A percentile compares a stretch with the other conserved stretches of the same genome.
These are phyloP conservation scores for Amphirosellinia nigrospora DNA, from an alignment of 495 filamentous ascomycete genomes.

Conservation along the genomic window DNA sequence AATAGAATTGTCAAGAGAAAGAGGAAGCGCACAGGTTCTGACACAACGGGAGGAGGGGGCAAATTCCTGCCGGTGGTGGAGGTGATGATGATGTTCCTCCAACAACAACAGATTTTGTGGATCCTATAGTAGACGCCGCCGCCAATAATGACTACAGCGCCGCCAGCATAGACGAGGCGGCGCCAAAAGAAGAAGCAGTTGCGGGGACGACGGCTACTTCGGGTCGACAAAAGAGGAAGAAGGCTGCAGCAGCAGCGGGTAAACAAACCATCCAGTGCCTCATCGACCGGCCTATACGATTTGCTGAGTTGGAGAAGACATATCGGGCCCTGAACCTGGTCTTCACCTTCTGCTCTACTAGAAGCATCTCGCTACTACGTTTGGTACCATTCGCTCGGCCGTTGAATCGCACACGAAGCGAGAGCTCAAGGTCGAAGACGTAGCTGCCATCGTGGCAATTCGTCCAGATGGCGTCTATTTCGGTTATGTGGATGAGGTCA, in stretches of 20 bases:
- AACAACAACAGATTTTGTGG: neutral
- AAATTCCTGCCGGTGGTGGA: neutral
- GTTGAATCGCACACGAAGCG: slow-evolving; percentile 84
- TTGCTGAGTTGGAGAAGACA: slow-evolving; percentile 74
- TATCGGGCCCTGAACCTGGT: slow-evolving; percentile 89
- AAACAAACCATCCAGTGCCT: slow-evolving; percentile 27
- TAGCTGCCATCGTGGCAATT: slow-evolving; percentile 80
- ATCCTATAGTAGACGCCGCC: neutral
- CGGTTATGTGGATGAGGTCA: slow-evolving; percentile 82
- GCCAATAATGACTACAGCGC: neutral
- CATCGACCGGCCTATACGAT: slow-evolving; percentile 72
- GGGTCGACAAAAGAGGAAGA: slow-evolving; percentile 32
- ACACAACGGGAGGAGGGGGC: slow-evolving; percentile 27
- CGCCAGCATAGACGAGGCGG: neutral
- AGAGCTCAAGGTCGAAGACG: slow-evolving; percentile 72
- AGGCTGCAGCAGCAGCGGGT: neutral
- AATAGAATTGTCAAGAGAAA: slow-evolving; percentile 57
- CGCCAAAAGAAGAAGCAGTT: slow-evolving; percentile 37
- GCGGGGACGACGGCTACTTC: slow-evolving; percentile 12
- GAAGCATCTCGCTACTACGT: slow-evolving; percentile 89
- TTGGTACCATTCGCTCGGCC: slow-evolving; percentile 81
- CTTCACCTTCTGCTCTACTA: slow-evolving; percentile 91
- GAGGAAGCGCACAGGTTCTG: slow-evolving; percentile 57
- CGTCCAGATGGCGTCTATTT: slow-evolving; percentile 80
- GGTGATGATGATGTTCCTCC: slow-evolving; percentile 7